A percentile compares a stretch with the other conserved stretches of the same genome.
phyloP scores from a whole-genome alignment of 1,139 yeast genomes.

The Torulaspora globosa region DNA sequence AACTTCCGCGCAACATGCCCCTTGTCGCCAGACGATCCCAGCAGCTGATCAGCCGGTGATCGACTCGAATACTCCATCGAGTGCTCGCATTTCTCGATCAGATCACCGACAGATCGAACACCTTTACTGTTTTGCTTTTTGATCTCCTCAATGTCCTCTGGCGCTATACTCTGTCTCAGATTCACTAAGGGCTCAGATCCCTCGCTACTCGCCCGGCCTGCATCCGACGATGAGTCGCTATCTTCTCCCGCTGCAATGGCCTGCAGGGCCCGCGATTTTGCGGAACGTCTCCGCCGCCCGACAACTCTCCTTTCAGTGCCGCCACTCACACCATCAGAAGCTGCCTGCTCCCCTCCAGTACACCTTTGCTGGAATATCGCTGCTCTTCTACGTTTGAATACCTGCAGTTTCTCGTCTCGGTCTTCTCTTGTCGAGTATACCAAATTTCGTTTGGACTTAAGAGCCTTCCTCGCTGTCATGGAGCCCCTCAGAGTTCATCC shows the following conservation, averaged over 20 bases:
- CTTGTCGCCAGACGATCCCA: neutral
- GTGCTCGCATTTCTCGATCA: neutral
- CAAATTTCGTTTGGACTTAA: constrained; percentile 5
- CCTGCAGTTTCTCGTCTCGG: constrained; percentile 5
- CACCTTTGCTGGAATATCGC: neutral
- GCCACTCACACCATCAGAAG: neutral
- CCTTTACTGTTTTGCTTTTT: constrained; percentile 2
- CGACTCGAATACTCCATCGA: neutral
- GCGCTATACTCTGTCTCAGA: constrained; percentile 14
- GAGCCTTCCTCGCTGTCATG: constrained; percentile 1
- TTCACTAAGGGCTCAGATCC: neutral
- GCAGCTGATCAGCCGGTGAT: neutral
- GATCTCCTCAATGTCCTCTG: constrained; percentile 11
- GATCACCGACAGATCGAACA: neutral
- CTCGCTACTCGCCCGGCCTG: too few species aligned
- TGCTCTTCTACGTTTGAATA: constrained; percentile 9
- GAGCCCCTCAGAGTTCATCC: neutral
- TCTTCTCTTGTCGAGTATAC: constrained; percentile 11
- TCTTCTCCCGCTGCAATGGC: neutral
- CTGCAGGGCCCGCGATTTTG: neutral
- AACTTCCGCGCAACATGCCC: constrained; percentile 2
- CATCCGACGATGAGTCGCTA: neutral
- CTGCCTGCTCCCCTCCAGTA: too few species aligned
- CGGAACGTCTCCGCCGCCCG: neutral
- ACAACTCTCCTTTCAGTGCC: too few species aligned